phyloP scores from a whole-genome alignment of 1,284 basidiomycete genomes.

The Fomitopsis schrenkii region DNA sequence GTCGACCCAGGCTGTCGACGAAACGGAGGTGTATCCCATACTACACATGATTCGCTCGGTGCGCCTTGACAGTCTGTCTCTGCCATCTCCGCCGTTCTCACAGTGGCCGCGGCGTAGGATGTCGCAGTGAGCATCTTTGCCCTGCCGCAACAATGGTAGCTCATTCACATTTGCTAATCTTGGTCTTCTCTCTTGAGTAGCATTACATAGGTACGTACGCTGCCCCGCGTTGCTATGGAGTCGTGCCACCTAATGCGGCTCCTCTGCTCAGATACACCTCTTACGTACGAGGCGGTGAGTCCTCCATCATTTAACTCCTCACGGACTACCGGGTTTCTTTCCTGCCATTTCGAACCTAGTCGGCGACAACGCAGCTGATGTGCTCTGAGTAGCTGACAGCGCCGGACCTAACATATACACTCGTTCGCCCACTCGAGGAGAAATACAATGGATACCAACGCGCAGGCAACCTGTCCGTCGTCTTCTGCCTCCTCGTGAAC shows the following conservation, averaged over 20 bases:
- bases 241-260: background rate
- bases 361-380: background rate
- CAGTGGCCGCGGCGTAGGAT: slow-evolving; percentile 38
- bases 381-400: slow-evolving; percentile 52
- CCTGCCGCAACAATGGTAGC: background rate
- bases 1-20: slow-evolving; percentile 42
- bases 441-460: slow-evolving; percentile 67
- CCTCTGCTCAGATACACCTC: slow-evolving; percentile 59
- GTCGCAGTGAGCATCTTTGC: slow-evolving; percentile 40
- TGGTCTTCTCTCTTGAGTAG: background rate
- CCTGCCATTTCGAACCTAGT: background rate
- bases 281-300: slow-evolving; percentile 68
- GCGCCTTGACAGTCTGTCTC: background rate
- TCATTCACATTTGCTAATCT: background rate
- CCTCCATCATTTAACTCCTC: background rate
- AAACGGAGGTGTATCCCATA: slow-evolving; percentile 65
- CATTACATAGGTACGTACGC: slow-evolving; percentile 1
- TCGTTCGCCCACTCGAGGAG: slow-evolving; percentile 71
- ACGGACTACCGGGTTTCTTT: background rate
- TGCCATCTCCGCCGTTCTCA: slow-evolving; percentile 3
- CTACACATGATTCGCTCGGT: slow-evolving; percentile 67
- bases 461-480: slow-evolving; percentile 65
- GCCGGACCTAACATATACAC: slow-evolving; percentile 85
- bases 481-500: slow-evolving; percentile 89
- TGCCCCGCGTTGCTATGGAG: background rate